phyloP scores from a whole-genome alignment of 164 flowering plant species.

The Akebia trifoliata region DNA sequence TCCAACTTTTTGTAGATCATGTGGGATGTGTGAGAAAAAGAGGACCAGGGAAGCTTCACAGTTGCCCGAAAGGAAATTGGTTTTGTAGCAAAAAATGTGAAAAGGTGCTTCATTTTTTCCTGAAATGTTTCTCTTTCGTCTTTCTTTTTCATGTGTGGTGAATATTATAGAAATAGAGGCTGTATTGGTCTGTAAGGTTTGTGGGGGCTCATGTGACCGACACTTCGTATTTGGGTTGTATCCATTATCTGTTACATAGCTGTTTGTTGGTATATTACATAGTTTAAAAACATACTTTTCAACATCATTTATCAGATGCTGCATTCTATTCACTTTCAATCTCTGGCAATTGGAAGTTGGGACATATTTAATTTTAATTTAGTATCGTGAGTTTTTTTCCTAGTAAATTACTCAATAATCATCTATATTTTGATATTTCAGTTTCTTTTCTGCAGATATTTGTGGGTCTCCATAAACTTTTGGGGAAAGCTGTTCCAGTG shows the following conservation, averaged over 20 bases:
- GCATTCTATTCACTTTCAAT: too few species aligned
- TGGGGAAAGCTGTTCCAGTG: constrained; percentile 48
- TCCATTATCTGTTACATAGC: too few species aligned
- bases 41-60: constrained; percentile 17
- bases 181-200: constrained; percentile 32
- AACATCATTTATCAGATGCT: too few species aligned
- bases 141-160: too few species aligned
- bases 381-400: background rate
- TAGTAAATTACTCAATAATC: background rate
- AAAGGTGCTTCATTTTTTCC: constrained; percentile 39
- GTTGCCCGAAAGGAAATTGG: constrained; percentile 37
- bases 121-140: constrained; percentile 36
- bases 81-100: constrained; percentile 67
- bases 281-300: too few species aligned
- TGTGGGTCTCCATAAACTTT: constrained; percentile 42
- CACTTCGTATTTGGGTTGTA: too few species aligned
- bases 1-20: constrained; percentile 54
- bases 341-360: too few species aligned
- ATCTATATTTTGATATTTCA: background rate
- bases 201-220: too few species aligned
- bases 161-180: constrained; percentile 49
- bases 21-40: constrained; percentile 42
- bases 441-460: constrained; percentile 46
- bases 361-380: too few species aligned
- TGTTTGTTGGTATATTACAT: too few species aligned